These are phyloP conservation scores for Talaromyces proteolyticus DNA, from an alignment of 495 filamentous ascomycete genomes.

Conservation along the genomic window DNA sequence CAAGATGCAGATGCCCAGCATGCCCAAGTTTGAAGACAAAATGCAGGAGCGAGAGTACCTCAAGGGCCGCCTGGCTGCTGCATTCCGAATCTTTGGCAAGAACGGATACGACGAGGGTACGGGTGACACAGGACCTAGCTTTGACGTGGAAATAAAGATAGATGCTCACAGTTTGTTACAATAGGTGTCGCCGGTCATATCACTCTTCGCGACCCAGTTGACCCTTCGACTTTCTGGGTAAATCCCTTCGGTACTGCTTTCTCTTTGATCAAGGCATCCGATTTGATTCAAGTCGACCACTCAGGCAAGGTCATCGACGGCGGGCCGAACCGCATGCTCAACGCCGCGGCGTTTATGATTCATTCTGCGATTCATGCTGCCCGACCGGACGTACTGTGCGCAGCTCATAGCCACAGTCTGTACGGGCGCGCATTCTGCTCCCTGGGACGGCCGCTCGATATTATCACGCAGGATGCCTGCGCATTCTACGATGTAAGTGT, in stretches of 20 bases:
- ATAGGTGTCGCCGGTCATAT: conserved; percentile 58
- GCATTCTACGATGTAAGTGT: too few species aligned
- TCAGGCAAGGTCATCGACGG: conserved; percentile 63
- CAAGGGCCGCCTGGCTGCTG: conserved; percentile 56
- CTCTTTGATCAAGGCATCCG: conserved; percentile 60
- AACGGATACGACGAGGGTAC: conserved; percentile 54
- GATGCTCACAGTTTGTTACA: conserved; percentile 16
- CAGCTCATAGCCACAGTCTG: conserved; percentile 66
- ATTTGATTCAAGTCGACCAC: conserved; percentile 66
- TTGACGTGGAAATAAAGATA: neutral
- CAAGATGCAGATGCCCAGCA: too few species aligned
- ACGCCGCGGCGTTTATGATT: conserved; percentile 65
- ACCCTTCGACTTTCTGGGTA: conserved; percentile 69
- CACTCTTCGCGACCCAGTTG: conserved; percentile 61
- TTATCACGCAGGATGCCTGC: conserved; percentile 66
- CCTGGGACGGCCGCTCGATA: conserved; percentile 62
- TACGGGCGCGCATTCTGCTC: conserved; percentile 66
- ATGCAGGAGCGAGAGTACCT: conserved; percentile 52
- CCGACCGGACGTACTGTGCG: conserved; percentile 65
- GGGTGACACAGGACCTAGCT: neutral
- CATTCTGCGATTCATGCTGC: conserved; percentile 63
- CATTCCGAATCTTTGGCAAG: conserved; percentile 52
- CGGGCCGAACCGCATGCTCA: conserved; percentile 54
- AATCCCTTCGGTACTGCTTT: conserved; percentile 75
- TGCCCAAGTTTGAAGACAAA: conserved; percentile 42